Base-by-base conservation (phyloP, 441 rosid genomes). In the Kokia cookei region DNA sequence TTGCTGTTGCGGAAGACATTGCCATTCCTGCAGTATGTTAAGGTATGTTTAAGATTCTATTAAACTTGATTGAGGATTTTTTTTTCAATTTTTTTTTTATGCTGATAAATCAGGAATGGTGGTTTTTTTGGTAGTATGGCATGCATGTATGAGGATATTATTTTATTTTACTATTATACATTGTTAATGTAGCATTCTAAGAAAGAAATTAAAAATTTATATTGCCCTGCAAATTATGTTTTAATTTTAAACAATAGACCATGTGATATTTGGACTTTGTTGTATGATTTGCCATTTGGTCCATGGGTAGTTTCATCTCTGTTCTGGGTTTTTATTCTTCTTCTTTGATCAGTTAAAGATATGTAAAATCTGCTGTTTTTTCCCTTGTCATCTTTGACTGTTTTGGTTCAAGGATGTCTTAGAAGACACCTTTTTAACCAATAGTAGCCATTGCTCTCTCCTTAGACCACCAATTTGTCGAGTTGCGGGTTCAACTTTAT, bases 1-100 rank as follows among this genome's bases (percentile, higher is more conserved):
- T 80, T 90, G 73, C 75, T 90, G 78, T 70, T 87, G 81, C 89
- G 95, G 82, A 88, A 90, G 82, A 85, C 91, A 2, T 79, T 82
- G 76, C 87, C 89, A 40, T 86, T 90, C 76, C 82, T 90, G 89
- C 82, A 85, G 57, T 86, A 87, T 76, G 75, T 88, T 75, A 87
- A 87, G 81, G 95, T 88, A 75, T 87, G 87, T 82, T 73, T 15
- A 78, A 65, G 42, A 45, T 58, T 53, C 26, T 57, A 9, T 57
- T 69, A 26, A 13, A 14, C 24, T 13, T 61, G 37, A 11, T 69
- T 17, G 48, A 53, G 62, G 3, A 29, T 53, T 17, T 53, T 53
- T 53, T 51, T 48, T 51, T 6, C 1, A 10, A 40, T 12, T 32
- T 69, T 10, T 35, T 69, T 54, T n/a, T n/a, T n/a, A 5, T 54